Evolutionary conservation across 306 rosid species (phyloP).

Genomic region (Quillaja saponaria): DNA sequence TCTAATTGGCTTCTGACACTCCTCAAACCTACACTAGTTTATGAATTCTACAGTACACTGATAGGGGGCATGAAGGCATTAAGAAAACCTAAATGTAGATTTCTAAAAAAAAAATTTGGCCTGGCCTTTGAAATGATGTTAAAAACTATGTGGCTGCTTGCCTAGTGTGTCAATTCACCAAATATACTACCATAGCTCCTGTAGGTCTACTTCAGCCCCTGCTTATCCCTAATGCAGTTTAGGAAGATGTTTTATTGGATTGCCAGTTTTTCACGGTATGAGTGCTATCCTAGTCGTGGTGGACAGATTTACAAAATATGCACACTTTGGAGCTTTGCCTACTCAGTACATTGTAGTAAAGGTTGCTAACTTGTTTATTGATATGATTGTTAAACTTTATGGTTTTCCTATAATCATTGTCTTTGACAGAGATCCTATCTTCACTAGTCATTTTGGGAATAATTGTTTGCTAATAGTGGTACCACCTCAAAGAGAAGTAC

Average conservation of each 20-base stretch:
- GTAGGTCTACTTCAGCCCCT: not conserved
- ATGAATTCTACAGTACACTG: not conserved
- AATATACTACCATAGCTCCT: too few relatives aligned
- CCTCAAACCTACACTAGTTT: not conserved
- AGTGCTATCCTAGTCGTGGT: too few relatives aligned
- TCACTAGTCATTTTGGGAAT: not conserved
- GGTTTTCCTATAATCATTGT: not conserved
- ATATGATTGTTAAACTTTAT: not conserved
- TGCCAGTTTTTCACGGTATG: not conserved
- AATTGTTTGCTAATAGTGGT: too few relatives aligned
- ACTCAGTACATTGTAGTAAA: not conserved
- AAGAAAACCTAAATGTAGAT: too few relatives aligned
- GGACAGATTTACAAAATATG: not conserved
- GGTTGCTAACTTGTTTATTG: not conserved
- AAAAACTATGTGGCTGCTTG: too few relatives aligned
- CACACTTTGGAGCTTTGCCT: not conserved
- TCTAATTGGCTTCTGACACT: not conserved
- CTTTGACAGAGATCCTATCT: not conserved
- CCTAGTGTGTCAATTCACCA: too few relatives aligned
- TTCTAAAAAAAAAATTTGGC: too few relatives aligned
- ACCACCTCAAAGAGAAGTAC: too few relatives aligned
- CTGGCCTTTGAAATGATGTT: too few relatives aligned
- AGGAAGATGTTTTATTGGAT: not conserved
- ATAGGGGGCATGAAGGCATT: not conserved
- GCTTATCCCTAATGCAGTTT: not conserved